Conservation (phyloP, 169 alveolate species). For the Cryptosporidium muris region DNA sequence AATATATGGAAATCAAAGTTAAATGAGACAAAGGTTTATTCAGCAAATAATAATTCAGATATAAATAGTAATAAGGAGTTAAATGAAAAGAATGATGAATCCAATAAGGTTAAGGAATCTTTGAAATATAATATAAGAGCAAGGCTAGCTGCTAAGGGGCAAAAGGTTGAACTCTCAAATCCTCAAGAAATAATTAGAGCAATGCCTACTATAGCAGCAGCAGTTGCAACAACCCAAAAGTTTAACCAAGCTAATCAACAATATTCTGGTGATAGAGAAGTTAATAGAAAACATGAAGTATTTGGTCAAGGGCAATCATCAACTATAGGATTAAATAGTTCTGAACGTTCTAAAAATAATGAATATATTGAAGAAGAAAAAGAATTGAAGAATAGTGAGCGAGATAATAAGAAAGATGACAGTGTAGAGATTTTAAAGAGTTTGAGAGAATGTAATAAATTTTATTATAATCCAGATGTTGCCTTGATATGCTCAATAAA, state of each 20-base stretch:
- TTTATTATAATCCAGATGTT: constrained; percentile 33
- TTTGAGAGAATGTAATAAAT: constrained; percentile 31
- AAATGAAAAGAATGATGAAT: neutral
- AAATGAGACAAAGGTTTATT: constrained; percentile 6
- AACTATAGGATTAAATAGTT: neutral
- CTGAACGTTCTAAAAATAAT: neutral
- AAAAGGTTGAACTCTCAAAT: constrained; percentile 45
- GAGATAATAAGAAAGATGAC: neutral
- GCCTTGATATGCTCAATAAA: constrained; percentile 47
- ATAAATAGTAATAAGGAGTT: constrained; percentile 1
- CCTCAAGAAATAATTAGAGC: constrained; percentile 43
- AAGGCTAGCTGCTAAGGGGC: constrained; percentile 70
- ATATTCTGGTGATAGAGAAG: neutral
- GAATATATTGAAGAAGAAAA: neutral
- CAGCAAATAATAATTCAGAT: neutral
- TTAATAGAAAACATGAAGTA: neutral
- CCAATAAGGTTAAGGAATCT: constrained; percentile 45
- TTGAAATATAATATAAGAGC: constrained; percentile 62
- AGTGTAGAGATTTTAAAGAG: neutral
- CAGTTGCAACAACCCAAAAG: constrained; percentile 22
- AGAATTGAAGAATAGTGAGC: neutral
- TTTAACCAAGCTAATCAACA: constrained; percentile 6
- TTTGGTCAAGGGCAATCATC: neutral
- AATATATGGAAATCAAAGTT: constrained; percentile 65
- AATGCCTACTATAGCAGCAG: constrained; percentile 71